Conservation (phyloP, 2,329 filamentous ascomycete genomes). For the Dothideomycetes sp. region DNA sequence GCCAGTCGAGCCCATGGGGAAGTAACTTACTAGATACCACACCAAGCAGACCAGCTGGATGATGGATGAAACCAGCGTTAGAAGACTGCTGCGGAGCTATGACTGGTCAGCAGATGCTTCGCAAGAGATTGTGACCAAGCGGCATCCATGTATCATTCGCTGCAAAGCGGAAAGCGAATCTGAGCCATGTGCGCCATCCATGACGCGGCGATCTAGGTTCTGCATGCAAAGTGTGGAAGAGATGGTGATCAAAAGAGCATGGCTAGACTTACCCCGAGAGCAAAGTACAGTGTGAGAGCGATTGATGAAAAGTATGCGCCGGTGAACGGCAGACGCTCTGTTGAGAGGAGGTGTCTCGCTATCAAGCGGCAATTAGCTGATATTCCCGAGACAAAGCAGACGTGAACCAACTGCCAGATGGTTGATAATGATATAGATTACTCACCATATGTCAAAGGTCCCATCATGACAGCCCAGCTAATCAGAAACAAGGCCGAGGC, state of each 20-base stretch:
- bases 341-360: slow-evolving; percentile 72
- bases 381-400: not conserved
- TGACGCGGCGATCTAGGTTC: too few species aligned
- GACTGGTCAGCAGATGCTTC: slow-evolving; percentile 21
- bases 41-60: slow-evolving; percentile 71
- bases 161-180: too few species aligned
- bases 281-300: slow-evolving; percentile 78
- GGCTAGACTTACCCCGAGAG: slow-evolving; percentile 65
- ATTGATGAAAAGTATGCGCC: slow-evolving; percentile 93
- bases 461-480: slow-evolving; percentile 93
- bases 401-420: slow-evolving; percentile 1
- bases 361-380: slow-evolving; percentile 6
- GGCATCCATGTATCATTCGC: too few species aligned
- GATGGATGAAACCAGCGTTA: slow-evolving; percentile 76
- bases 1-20: slow-evolving; percentile 88
- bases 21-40: slow-evolving; percentile 96
- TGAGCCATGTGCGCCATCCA: not conserved
- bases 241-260: too few species aligned
- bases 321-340: slow-evolving; percentile 80
- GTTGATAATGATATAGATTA: slow-evolving; percentile 9
- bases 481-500: slow-evolving; percentile 81
- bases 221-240: too few species aligned
- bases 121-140: too few species aligned
- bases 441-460: slow-evolving; percentile 63
- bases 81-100: slow-evolving; percentile 70